Evolutionary conservation across 345 rosid genomes (phyloP), one percentile per base, ranked within the genome.

Genomic region (Odontarrhena argentea): DNA sequence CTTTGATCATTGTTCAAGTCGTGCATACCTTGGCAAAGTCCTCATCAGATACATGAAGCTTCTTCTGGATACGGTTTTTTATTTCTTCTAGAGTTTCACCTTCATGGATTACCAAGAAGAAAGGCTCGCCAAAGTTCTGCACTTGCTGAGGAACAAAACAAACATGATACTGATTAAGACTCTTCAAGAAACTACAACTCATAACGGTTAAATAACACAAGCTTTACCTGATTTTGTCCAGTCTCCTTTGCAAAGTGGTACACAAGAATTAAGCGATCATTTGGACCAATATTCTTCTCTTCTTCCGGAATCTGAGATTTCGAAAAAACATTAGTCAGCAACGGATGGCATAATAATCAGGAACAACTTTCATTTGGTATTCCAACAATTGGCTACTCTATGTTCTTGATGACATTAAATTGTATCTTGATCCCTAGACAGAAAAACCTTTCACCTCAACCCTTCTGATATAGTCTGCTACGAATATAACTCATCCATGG

Each of bases 61-160:
- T 95, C 84, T 85, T 89, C 74, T 88, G 97, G 57, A 95, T 79
- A 44, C 99, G 89, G 61, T 67, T 77, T 79, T 89, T 95, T 37
- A 95, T 87, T 53, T 89, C 91, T 51, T 84, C 85, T 77, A 95
- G 78, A 42, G 82, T 89, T 74, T 95, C 97, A 63, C 93, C 93
- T 77, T 89, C 97, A 74, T 65, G 99, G 71, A 95, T 81, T 43
- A 91, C 96, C 81, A 89, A 80, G 87, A 95, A 86, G 75, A 95
- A 95, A 7, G 99, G 99, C 71, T 91, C 96, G 13, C 99, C 99
- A 69, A 95, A 95, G 79, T 91, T 95, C 71, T 82, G 87, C 55
- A 91, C 83, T 88, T 83, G 91, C 97, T 95, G 82, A 47, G 14
- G 49, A 74, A 77, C 57, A 60, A 44, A 18, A 54, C 60, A 69